Evolutionary conservation across 2,329 filamentous ascomycete species (phyloP), one percentile per base, ranked within the genome.

Genomic region (Penicillium digitatum): DNA sequence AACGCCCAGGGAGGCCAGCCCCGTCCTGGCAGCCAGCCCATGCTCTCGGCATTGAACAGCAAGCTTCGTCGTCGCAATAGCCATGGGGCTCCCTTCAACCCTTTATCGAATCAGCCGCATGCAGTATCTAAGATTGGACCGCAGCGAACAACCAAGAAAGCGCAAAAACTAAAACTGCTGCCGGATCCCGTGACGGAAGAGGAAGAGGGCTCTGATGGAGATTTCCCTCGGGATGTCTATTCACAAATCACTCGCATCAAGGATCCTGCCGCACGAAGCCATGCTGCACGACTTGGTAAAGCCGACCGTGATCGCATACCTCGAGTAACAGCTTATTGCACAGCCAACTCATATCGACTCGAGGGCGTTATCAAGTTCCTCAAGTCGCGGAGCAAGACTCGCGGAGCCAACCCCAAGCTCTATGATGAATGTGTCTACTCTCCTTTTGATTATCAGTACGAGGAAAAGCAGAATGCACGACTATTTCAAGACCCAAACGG

Each of bases 371-470:
- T 95, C 83, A 87, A 88, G 42, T 99, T 93, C 69, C 77, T 99
- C 59, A 99, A 99, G 72, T 89, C 90, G 29, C 83, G 89, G 56
- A 82, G 84, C 43, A 90, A 89, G 72, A 83, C 84, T 31, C 84
- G 89, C 65, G 89, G 90, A 18, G 85, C 92, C 16, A 88, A 86
- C 57, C 93, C 94, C 1, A 97, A 96, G 74, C 77, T 94, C 55
- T 96, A 96, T 65, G 94, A 99, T 71, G 94, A 99, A 74, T 99
- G 94, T 73, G 90, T 99, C 64, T 99, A 99, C 75, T 90, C 93
- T 11, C 90, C 93, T 0, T 99, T 95, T 73, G 87, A 85, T 66
- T 96, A 96, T 72, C 79, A 80, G 39, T 81, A 83, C 66, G 64
- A 79, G 76, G 66, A 71, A 43, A 74, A 73, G 59, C 66, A 70